Percentiles rank a stretch among this genome's conserved stretches.
These are phyloP conservation scores for Leccinum subgranulosum DNA, from an alignment of 768 basidiomycete genomes.

Conservation along the genomic window DNA sequence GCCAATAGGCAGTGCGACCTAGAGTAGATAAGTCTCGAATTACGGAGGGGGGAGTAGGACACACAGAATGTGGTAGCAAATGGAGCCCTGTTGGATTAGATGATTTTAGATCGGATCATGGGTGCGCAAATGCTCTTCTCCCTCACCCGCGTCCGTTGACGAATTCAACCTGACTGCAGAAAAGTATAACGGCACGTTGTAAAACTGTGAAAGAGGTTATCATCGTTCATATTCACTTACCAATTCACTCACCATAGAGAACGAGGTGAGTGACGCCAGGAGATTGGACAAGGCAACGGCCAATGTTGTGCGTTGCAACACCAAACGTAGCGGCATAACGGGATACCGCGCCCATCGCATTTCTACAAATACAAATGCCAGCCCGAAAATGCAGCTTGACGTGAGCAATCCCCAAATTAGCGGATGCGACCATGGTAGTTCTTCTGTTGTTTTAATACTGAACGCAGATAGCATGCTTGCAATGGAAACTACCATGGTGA, in stretches of 20 bases:
- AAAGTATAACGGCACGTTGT: no score
- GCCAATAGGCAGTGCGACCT: no score
- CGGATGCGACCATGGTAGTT: constrained; percentile 72
- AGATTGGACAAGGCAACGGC: constrained; percentile 80
- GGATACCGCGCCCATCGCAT: constrained; percentile 75
- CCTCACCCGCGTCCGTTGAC: no score
- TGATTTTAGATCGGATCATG: no score
- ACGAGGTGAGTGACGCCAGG: constrained; percentile 70
- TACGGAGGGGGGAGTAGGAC: no score
- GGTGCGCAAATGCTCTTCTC: no score
- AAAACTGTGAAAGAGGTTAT: no score
- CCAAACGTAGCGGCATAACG: constrained; percentile 82
- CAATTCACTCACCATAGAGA: constrained; percentile 59
- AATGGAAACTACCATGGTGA: background rate
- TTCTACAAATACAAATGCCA: constrained; percentile 75
- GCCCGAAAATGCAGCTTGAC: constrained; percentile 50
- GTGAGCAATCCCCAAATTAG: constrained; percentile 64
- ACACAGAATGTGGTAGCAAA: no score
- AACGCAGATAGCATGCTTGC: constrained; percentile 72
- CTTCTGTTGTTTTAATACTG: constrained; percentile 74
- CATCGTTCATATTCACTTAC: no score
- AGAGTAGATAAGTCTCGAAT: no score
- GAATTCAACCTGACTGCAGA: no score
- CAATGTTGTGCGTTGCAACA: constrained; percentile 75
- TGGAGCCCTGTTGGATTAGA: no score